Percentiles rank a stretch among this genome's conserved stretches.
phyloP scores from a whole-genome alignment of 2,329 filamentous ascomycete genomes.

The Dendryphion nanum region DNA sequence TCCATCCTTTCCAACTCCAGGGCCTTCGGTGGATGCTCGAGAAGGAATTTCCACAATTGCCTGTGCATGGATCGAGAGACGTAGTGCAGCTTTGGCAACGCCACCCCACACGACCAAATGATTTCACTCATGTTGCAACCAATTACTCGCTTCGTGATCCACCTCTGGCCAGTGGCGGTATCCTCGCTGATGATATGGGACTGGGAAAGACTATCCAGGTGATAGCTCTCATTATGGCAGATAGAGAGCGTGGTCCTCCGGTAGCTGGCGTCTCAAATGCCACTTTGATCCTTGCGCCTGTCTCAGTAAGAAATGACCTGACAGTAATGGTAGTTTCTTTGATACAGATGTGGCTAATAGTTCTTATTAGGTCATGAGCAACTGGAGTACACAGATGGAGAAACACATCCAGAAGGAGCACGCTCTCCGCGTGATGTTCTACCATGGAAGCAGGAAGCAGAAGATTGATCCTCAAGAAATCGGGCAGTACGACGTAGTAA shows the following conservation, averaged over 20 bases:
- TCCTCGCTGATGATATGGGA: conserved; percentile 91
- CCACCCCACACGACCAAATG: conserved; percentile 34
- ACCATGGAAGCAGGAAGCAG: conserved; percentile 64
- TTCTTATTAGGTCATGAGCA: conserved; percentile 95
- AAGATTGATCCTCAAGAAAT: conserved; percentile 55
- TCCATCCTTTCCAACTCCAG: conserved; percentile 76
- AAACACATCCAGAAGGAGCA: conserved; percentile 67
- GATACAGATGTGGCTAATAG: too few species aligned
- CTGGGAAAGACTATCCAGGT: conserved; percentile 85
- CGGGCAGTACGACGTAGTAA: conserved; percentile 68
- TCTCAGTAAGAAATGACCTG: too few species aligned
- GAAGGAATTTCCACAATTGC: conserved; percentile 70
- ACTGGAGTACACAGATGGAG: conserved; percentile 79
- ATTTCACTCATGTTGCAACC: conserved; percentile 68
- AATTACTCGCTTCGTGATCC: conserved; percentile 64
- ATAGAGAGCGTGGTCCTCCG: conserved; percentile 34
- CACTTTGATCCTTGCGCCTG: conserved; percentile 77
- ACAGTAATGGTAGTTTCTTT: too few species aligned
- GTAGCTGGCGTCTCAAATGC: conserved; percentile 41
- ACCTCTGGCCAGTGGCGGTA: conserved; percentile 71
- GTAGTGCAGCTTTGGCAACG: conserved; percentile 77
- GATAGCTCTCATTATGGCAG: conserved; percentile 72
- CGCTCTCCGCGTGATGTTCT: conserved; percentile 66
- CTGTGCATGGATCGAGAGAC: conserved; percentile 57
- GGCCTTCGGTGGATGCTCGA: conserved; percentile 78